Conservation (phyloP, 2,329 filamentous ascomycete species). For the Cladosporium velox region DNA sequence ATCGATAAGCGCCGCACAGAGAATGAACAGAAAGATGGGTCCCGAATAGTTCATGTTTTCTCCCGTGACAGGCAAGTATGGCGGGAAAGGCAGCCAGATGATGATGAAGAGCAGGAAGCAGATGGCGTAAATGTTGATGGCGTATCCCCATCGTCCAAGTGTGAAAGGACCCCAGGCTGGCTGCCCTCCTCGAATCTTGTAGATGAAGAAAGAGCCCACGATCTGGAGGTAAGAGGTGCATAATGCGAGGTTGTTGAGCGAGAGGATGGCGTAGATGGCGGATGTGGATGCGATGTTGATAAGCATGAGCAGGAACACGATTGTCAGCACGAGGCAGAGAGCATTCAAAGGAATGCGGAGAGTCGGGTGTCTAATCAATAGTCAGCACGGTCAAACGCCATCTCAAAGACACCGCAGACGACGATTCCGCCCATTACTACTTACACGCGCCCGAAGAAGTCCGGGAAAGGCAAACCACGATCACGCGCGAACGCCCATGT, state of each 20-base stretch:
- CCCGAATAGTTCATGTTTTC: slow-evolving; percentile 25
- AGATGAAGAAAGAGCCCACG: slow-evolving; percentile 34
- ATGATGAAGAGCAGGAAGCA: slow-evolving; percentile 43
- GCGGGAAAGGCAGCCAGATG: slow-evolving; percentile 32
- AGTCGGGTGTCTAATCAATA: slow-evolving; percentile 11
- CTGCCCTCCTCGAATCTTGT: slow-evolving; percentile 5
- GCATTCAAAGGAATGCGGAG: slow-evolving; percentile 40
- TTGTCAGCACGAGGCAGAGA: slow-evolving; percentile 37
- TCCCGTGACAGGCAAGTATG: slow-evolving; percentile 21
- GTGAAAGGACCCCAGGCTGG: slow-evolving; percentile 18
- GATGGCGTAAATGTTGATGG: slow-evolving; percentile 29
- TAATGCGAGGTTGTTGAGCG: slow-evolving; percentile 36
- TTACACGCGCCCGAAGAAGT: slow-evolving; percentile 19
- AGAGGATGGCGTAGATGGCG: slow-evolving; percentile 38
- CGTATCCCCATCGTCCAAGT: slow-evolving; percentile 22
- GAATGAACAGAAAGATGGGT: slow-evolving; percentile 20
- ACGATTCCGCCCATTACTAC: not conserved
- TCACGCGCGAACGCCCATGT: slow-evolving; percentile 14
- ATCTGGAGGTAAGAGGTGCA: slow-evolving; percentile 39
- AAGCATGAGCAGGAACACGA: slow-evolving; percentile 26
- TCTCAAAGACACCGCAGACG: not conserved
- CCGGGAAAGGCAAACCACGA: slow-evolving; percentile 3
- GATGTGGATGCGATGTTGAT: slow-evolving; percentile 35
- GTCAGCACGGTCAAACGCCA: not conserved
- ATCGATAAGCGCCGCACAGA: slow-evolving; percentile 23